phyloP scores from a whole-genome alignment of 208 protist species.

The Paratrypanosoma confusum region DNA sequence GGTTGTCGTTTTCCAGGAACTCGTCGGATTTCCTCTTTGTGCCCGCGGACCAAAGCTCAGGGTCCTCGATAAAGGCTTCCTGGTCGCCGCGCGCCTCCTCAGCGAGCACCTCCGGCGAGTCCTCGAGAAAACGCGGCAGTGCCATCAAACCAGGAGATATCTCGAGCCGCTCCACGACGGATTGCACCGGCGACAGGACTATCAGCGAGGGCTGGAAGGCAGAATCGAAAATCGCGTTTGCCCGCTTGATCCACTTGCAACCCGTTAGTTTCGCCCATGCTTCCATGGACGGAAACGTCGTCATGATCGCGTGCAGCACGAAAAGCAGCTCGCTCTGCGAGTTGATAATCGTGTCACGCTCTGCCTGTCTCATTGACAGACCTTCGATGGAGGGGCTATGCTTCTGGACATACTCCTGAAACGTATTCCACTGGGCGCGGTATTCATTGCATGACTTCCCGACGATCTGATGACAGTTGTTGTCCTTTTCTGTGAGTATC shows the following conservation, averaged over 20 bases:
- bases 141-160: neutral
- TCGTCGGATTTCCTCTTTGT: constrained; percentile 21
- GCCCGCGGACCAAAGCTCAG: neutral
- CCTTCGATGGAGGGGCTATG: too few species aligned
- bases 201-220: constrained; percentile 24
- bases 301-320: constrained; percentile 65
- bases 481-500: constrained; percentile 39
- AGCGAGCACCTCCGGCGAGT: neutral
- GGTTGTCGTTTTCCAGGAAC: constrained; percentile 30
- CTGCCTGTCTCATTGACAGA: too few species aligned
- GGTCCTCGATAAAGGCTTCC: neutral
- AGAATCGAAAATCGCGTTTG: constrained; percentile 40
- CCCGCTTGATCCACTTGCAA: constrained; percentile 36
- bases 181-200: neutral
- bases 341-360: constrained; percentile 21
- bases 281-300: constrained; percentile 67
- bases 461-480: constrained; percentile 29
- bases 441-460: constrained; percentile 10
- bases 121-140: constrained; percentile 11
- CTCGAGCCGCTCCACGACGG: constrained; percentile 7
- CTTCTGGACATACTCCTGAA: too few species aligned
- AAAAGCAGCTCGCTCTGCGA: constrained; percentile 79
- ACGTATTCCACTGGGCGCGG: constrained; percentile 8
- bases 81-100: neutral
- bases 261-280: constrained; percentile 41